Percentiles rank a stretch among this genome's conserved stretches.
These are phyloP conservation scores for Mrakiaceae sp. DNA, from an alignment of 1,284 basidiomycete genomes.

Conservation along the genomic window DNA sequence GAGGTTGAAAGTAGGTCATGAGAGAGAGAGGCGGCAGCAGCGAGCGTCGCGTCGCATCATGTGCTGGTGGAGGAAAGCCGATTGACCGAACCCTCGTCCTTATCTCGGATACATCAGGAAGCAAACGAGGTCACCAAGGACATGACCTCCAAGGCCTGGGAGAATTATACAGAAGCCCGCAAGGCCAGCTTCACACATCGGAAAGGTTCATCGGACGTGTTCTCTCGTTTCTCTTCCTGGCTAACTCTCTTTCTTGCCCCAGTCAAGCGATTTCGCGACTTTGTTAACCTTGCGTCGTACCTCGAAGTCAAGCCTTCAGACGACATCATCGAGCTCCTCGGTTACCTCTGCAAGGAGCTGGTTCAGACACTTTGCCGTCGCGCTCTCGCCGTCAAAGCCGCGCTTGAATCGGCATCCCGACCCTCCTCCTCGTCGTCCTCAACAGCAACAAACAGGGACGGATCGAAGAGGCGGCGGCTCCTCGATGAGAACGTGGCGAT, in stretches of 20 bases:
- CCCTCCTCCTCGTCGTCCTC: background rate
- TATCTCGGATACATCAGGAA: slow-evolving; percentile 45
- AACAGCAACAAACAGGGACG: background rate
- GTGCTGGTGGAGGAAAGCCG: no score
- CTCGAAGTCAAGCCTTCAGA: slow-evolving; percentile 87
- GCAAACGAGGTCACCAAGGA: slow-evolving; percentile 88
- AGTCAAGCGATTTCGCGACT: slow-evolving; percentile 89
- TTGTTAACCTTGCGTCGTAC: slow-evolving; percentile 78
- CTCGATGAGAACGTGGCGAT: no score
- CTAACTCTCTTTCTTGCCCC: slow-evolving; percentile 27
- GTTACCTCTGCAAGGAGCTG: slow-evolving; percentile 3
- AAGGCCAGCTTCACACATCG: slow-evolving; percentile 96
- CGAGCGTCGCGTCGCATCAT: no score
- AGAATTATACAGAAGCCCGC: slow-evolving; percentile 92
- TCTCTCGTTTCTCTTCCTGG: background rate
- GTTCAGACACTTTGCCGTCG: background rate
- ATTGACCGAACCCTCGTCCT: background rate
- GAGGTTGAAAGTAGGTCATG: slow-evolving; percentile 53
- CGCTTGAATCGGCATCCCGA: background rate
- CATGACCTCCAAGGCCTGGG: slow-evolving; percentile 95
- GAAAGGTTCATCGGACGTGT: slow-evolving; percentile 50
- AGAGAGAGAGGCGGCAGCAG: no score
- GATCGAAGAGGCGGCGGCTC: background rate
- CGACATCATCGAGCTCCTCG: slow-evolving; percentile 68
- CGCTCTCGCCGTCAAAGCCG: background rate